Evolutionary conservation across 352 stramenopile genomes (phyloP).

Genomic region (Phytophthora citrophthora): DNA sequence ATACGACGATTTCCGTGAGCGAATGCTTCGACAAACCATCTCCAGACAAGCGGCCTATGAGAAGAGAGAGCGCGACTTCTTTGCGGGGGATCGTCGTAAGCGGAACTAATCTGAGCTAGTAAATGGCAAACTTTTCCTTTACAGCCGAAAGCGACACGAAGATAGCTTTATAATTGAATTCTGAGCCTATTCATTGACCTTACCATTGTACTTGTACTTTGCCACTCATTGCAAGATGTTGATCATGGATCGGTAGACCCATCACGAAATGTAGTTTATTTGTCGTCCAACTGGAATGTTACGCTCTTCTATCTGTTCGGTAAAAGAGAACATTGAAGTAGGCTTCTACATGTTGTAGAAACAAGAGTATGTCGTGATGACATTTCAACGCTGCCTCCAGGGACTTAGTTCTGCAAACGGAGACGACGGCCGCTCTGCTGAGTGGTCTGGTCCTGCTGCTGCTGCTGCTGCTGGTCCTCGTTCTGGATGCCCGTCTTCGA

Average conservation of each 20-base stretch:
- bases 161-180: no score
- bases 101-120: constrained; percentile 6
- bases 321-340: constrained; percentile 13
- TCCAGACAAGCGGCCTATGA: constrained; percentile 25
- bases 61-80: constrained; percentile 23
- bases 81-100: constrained; percentile 8
- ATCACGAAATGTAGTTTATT: constrained; percentile 1
- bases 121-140: background rate
- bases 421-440: constrained; percentile 34
- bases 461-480: constrained; percentile 5
- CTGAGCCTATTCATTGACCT: no score
- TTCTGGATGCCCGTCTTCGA: constrained; percentile 8
- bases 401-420: constrained; percentile 32
- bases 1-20: constrained; percentile 28
- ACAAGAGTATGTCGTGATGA: constrained; percentile 14
- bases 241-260: no score
- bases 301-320: constrained; percentile 13
- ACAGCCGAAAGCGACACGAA: background rate
- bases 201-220: no score
- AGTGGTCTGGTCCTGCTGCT: constrained; percentile 14
- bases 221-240: no score
- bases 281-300: constrained; percentile 16
- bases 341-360: background rate
- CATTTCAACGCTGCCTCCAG: constrained; percentile 9
- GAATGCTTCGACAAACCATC: constrained; percentile 19